These are phyloP conservation scores for Pholiota molesta DNA, from an alignment of 768 basidiomycete genomes.

Conservation along the genomic window DNA sequence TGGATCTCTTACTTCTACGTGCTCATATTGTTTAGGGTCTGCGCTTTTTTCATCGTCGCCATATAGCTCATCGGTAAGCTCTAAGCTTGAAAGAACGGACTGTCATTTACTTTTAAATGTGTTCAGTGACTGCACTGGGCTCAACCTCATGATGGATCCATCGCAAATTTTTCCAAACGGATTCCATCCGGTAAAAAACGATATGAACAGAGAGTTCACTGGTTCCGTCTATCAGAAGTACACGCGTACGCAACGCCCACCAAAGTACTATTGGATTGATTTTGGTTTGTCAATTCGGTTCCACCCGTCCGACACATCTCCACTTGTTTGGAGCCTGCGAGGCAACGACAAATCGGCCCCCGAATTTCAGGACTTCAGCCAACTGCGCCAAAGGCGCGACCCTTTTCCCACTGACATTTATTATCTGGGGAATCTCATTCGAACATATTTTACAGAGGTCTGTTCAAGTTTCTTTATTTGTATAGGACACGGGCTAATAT, in stretches of 20 bases:
- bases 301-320: conserved; percentile 24
- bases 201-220: conserved; percentile 24
- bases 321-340: conserved; percentile 29
- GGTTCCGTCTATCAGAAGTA: conserved; percentile 18
- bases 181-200: conserved; percentile 21
- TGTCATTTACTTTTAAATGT: neutral
- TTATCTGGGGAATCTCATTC: conserved; percentile 42
- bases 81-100: neutral
- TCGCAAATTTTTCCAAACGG: conserved; percentile 18
- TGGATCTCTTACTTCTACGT: neutral
- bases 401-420: conserved; percentile 51
- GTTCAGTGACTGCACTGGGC: conserved; percentile 19
- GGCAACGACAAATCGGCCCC: conserved; percentile 42
- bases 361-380: too few relatives aligned
- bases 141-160: conserved; percentile 26
- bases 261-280: conserved; percentile 41
- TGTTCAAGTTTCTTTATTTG: neutral
- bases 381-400: conserved; percentile 16
- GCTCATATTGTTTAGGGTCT: conserved; percentile 13
- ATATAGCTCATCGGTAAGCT: conserved; percentile 23
- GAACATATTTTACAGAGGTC: conserved; percentile 32
- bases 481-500: neutral
- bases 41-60: conserved; percentile 19
- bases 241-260: conserved; percentile 30
- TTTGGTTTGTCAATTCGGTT: conserved; percentile 37